Conservation (phyloP, 2,329 filamentous ascomycete genomes). For the Colletotrichum spaethianum region DNA sequence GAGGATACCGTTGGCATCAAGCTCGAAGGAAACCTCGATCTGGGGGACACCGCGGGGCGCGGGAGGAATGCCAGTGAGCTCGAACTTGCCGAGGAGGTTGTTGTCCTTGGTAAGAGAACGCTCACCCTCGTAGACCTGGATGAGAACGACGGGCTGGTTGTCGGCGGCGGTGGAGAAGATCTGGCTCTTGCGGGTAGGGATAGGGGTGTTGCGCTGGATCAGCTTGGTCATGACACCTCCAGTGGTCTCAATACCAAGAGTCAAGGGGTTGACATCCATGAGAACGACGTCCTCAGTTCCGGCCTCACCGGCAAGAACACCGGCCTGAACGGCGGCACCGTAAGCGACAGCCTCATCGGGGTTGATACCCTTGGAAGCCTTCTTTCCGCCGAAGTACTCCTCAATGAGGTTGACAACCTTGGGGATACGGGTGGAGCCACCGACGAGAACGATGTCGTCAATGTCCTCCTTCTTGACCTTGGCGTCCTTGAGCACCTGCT, state of each 20-base stretch:
- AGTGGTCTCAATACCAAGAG: constrained; percentile 96
- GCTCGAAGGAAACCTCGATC: constrained; percentile 98
- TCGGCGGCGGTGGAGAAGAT: constrained; percentile 98
- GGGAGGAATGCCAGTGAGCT: constrained; percentile 94
- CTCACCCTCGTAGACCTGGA: constrained; percentile 96
- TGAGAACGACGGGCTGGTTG: constrained; percentile 95
- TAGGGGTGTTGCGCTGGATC: constrained; percentile 93
- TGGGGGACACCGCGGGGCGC: constrained; percentile 97
- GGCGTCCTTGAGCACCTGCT: constrained; percentile 98
- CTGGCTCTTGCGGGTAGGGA: constrained; percentile 96
- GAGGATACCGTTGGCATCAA: constrained; percentile 98
- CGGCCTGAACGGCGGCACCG: constrained; percentile 96
- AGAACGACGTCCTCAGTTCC: constrained; percentile 86
- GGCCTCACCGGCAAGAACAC: constrained; percentile 91
- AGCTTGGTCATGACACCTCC: constrained; percentile 98
- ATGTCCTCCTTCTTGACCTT: constrained; percentile 97
- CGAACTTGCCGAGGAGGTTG: constrained; percentile 98
- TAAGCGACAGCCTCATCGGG: constrained; percentile 99
- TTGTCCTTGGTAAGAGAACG: constrained; percentile 96
- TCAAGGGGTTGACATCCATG: constrained; percentile 97
- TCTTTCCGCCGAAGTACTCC: constrained; percentile 96
- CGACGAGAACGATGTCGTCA: constrained; percentile 96
- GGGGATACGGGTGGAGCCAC: constrained; percentile 99
- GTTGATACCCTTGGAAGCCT: constrained; percentile 99
- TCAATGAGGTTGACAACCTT: constrained; percentile 93